These are phyloP conservation scores for Turnera subulata DNA, from an alignment of 345 rosid species.

Conservation along the genomic window DNA sequence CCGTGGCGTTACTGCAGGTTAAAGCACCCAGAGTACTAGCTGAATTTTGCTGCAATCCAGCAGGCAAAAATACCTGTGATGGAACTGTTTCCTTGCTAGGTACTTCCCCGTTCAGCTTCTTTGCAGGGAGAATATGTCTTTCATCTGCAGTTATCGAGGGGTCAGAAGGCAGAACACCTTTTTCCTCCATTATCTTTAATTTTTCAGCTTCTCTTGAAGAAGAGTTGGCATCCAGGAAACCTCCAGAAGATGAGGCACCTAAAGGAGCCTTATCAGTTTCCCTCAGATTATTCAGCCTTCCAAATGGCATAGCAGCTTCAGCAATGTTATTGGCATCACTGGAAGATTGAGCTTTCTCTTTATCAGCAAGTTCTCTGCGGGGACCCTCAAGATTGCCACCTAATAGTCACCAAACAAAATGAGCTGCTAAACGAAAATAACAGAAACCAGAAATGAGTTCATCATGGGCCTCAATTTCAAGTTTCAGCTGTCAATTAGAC, in stretches of 20 bases:
- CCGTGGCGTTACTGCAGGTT: conserved; percentile 21
- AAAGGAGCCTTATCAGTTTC: conserved; percentile 31
- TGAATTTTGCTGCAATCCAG: conserved; percentile 35
- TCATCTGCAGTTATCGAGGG: conserved; percentile 39
- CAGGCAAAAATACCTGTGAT: conserved; percentile 25
- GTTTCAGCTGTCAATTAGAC: neutral
- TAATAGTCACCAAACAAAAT: conserved; percentile 8
- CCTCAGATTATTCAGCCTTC: conserved; percentile 40
- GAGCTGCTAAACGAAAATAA: neutral
- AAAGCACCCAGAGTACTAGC: conserved; percentile 30
- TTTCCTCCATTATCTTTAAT: conserved; percentile 40
- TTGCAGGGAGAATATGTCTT: conserved; percentile 37
- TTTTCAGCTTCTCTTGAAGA: conserved; percentile 40
- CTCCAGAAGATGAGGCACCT: conserved; percentile 42
- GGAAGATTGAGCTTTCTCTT: conserved; percentile 41
- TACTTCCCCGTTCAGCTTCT: conserved; percentile 41
- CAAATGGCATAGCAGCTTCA: conserved; percentile 42
- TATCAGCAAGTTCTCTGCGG: conserved; percentile 47
- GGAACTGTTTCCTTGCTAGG: conserved; percentile 46
- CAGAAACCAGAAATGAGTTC: neutral
- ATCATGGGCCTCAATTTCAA: neutral
- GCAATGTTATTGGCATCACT: conserved; percentile 37
- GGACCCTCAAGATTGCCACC: conserved; percentile 47
- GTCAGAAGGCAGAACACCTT: conserved; percentile 29
- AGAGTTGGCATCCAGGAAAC: conserved; percentile 44